phyloP scores from a whole-genome alignment of 2,329 filamentous ascomycete species.

The Hortaea werneckii region DNA sequence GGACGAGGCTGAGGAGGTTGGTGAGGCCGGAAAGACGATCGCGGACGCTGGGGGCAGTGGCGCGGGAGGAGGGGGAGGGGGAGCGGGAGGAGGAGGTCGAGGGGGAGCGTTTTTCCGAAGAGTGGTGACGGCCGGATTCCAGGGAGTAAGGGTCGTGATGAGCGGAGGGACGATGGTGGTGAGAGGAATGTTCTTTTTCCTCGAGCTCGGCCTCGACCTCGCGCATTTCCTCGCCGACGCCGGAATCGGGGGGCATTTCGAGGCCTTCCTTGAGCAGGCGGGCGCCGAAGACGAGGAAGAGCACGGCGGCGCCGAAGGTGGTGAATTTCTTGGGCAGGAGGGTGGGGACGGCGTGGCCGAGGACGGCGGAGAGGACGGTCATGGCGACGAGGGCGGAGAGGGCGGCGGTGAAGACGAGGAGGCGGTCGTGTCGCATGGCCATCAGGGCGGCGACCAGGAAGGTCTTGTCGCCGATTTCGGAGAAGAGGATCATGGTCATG shows the following conservation, averaged over 20 bases:
- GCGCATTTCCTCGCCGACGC: constrained; percentile 93
- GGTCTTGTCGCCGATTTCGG: constrained; percentile 96
- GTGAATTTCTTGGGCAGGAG: constrained; percentile 86
- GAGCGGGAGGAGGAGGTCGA: constrained; percentile 3
- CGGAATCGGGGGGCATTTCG: constrained; percentile 79
- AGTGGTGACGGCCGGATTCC: constrained; percentile 32
- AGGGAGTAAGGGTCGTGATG: constrained; percentile 34
- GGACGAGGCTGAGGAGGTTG: constrained; percentile 76
- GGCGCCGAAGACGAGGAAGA: constrained; percentile 84
- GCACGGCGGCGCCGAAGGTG: constrained; percentile 68
- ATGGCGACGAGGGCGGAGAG: constrained; percentile 80
- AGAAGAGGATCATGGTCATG: constrained; percentile 94
- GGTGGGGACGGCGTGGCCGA: constrained; percentile 85
- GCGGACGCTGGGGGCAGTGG: constrained; percentile 29
- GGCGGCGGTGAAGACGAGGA: constrained; percentile 92
- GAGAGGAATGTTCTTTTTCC: constrained; percentile 70
- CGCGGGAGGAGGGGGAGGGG: constrained; percentile 17
- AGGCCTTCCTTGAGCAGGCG: constrained; percentile 79
- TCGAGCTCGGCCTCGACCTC: constrained; percentile 91
- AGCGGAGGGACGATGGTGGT: constrained; percentile 58
- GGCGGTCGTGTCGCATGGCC: constrained; percentile 95
- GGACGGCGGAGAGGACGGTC: constrained; percentile 85
- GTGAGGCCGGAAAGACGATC: constrained; percentile 55
- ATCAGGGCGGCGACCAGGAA: constrained; percentile 95
- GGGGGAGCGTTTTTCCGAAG: constrained; percentile 6